Conservation (phyloP, 441 rosid species). For the Adansonia grandidieri region DNA sequence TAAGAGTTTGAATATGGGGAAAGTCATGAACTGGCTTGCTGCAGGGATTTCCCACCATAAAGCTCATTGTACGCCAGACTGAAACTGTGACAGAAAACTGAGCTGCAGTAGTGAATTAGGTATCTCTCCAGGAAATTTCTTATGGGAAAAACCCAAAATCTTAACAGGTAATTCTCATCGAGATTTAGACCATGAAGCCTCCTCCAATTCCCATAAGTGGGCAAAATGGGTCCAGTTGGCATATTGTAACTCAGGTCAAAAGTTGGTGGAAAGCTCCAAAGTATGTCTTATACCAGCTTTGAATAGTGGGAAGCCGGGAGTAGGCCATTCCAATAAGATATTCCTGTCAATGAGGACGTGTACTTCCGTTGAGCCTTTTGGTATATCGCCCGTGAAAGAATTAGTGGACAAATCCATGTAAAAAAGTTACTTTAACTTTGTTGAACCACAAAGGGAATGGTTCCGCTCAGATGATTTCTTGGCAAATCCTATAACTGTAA, state of each 20-base stretch:
- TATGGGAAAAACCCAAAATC: constrained; percentile 18
- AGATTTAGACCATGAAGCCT: constrained; percentile 23
- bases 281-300: constrained; percentile 15
- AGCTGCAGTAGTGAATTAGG: constrained; percentile 24
- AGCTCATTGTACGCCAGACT: constrained; percentile 22
- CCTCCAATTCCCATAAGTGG: constrained; percentile 11
- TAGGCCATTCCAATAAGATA: constrained; percentile 3
- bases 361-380: constrained; percentile 19
- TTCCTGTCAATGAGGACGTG: constrained; percentile 2
- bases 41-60: constrained; percentile 12
- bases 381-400: constrained; percentile 26
- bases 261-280: constrained; percentile 20
- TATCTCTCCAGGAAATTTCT: constrained; percentile 15
- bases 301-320: constrained; percentile 10
- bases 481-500: constrained; percentile 23
- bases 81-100: constrained; percentile 21
- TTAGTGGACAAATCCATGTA: constrained; percentile 28
- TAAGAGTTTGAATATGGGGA: constrained; percentile 20
- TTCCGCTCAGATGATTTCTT: not conserved
- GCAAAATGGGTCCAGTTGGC: constrained; percentile 8
- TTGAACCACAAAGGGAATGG: constrained; percentile 7
- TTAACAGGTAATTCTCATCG: not conserved
- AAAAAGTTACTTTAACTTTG: not conserved
- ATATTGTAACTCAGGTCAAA: constrained; percentile 12
- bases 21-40: constrained; percentile 26